phyloP scores from a whole-genome alignment of 495 filamentous ascomycete species.

The Tuber borchii region DNA sequence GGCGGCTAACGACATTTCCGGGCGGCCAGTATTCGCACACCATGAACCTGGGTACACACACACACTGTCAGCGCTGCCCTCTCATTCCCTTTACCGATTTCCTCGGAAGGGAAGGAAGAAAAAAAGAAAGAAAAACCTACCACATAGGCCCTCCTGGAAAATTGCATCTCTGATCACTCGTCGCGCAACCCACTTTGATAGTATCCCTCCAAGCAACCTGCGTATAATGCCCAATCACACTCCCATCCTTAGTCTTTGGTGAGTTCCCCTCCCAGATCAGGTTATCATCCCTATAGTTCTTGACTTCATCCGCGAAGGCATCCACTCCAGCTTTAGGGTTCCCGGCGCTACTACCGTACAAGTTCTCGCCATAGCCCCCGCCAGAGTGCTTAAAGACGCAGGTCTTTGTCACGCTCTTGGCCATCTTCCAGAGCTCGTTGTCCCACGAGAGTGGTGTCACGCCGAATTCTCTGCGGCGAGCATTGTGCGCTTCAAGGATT shows the following conservation, averaged over 20 bases:
- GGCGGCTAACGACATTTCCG: neutral
- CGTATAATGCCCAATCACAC: slow-evolving; percentile 11
- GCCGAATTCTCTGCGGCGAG: neutral
- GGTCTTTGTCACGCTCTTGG: neutral
- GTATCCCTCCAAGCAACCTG: slow-evolving; percentile 17
- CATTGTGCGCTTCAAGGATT: slow-evolving; percentile 9
- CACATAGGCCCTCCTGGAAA: neutral
- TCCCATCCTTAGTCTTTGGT: slow-evolving; percentile 20
- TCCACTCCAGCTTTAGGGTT: slow-evolving; percentile 55
- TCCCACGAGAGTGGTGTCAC: slow-evolving; percentile 7
- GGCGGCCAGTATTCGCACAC: slow-evolving; percentile 3
- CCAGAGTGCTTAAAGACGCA: slow-evolving; percentile 10
- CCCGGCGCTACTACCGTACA: slow-evolving; percentile 57
- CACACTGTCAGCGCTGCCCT: neutral
- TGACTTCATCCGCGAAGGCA: slow-evolving; percentile 61
- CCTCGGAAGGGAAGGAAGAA: neutral
- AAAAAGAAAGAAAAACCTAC: neutral
- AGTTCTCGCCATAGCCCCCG: slow-evolving; percentile 60
- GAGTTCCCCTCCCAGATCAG: slow-evolving; percentile 47
- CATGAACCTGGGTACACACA: neutral
- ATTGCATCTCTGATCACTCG: slow-evolving; percentile 7
- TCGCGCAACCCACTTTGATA: slow-evolving; percentile 2
- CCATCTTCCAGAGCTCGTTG: slow-evolving; percentile 9
- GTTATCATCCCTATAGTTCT: slow-evolving; percentile 45
- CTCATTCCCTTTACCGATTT: neutral